Evolutionary conservation across 1,284 basidiomycete genomes (phyloP).

Genomic region (Polyporus tsugae): DNA sequence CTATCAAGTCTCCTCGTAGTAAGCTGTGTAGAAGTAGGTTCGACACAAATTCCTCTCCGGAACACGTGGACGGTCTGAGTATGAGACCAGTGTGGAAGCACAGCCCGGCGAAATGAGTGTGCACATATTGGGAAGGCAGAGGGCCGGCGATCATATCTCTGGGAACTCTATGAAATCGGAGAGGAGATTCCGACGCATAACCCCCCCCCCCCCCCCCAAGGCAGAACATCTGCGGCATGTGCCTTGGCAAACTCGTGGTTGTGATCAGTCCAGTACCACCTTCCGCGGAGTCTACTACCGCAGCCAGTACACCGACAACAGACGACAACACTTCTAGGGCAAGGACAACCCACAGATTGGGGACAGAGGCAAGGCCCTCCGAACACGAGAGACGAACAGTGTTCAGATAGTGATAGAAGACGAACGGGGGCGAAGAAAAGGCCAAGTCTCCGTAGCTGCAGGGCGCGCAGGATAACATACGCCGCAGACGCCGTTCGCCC

Average conservation of each 20-base stretch:
- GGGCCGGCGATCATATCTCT: conserved; percentile 6
- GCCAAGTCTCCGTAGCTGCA: neutral
- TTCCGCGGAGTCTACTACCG: neutral
- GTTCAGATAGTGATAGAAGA: neutral
- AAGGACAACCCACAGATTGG: neutral
- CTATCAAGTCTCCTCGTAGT: no score
- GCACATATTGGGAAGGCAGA: neutral
- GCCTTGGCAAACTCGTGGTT: neutral
- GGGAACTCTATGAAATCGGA: conserved; percentile 7
- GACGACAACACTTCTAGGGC: neutral
- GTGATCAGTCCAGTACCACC: neutral
- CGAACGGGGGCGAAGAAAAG: neutral
- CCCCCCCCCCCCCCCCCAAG: neutral
- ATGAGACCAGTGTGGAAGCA: neutral
- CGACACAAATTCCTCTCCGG: no score
- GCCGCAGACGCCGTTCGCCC: neutral
- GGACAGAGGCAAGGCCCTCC: no score
- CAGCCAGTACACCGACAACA: neutral
- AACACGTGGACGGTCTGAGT: no score
- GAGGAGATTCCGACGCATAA: neutral
- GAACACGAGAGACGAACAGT: neutral
- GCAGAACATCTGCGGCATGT: neutral
- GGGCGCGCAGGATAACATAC: neutral
- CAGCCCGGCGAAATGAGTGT: neutral
- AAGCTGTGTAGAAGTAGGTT: no score